Evolutionary conservation across 106 monocot species (phyloP).

Genomic region (Apostasia shenzhenica): DNA sequence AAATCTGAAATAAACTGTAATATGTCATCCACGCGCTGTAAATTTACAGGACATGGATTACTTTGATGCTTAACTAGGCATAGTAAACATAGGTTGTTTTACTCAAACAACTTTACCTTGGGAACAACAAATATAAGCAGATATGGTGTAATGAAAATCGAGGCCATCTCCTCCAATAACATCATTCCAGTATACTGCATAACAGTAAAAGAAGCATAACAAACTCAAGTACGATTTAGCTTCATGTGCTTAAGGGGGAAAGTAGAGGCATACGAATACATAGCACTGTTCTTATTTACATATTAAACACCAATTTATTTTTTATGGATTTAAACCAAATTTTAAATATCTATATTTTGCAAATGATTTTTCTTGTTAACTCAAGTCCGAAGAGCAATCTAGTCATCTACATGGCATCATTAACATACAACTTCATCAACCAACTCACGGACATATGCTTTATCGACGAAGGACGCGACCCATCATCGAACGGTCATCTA

Average conservation of each 20-base stretch:
- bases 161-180: slow-evolving; percentile 93
- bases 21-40: slow-evolving; percentile 86
- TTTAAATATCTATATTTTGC: too few relatives aligned
- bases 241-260: not conserved
- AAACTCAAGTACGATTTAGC: not conserved
- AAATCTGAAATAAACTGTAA: slow-evolving; percentile 85
- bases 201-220: not conserved
- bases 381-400: too few relatives aligned
- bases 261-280: too few relatives aligned
- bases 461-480: too few relatives aligned
- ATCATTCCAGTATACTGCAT: slow-evolving; percentile 92
- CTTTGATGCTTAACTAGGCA: not conserved
- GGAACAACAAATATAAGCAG: slow-evolving; percentile 84
- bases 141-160: slow-evolving; percentile 87
- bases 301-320: too few relatives aligned
- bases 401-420: too few relatives aligned
- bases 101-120: slow-evolving; percentile 41
- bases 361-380: too few relatives aligned
- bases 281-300: too few relatives aligned
- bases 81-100: not conserved
- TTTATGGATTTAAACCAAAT: too few relatives aligned
- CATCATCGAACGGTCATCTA: too few relatives aligned
- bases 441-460: too few relatives aligned
- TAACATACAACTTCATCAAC: too few relatives aligned
- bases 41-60: not conserved